Conservation (phyloP, 2,329 filamentous ascomycete genomes). For the Xylaria sp. region DNA sequence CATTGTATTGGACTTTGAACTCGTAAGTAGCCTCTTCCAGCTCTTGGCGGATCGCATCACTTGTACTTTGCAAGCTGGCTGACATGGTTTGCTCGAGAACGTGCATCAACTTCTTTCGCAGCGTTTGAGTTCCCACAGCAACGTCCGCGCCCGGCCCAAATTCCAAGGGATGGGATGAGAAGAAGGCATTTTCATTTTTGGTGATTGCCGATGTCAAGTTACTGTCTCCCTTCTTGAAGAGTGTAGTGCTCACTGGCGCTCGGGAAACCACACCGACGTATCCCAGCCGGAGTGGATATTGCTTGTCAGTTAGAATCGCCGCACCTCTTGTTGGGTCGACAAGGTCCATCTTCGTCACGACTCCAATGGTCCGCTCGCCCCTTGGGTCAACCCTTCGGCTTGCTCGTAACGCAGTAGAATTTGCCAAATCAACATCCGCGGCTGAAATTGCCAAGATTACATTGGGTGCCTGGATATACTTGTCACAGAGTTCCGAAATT, state of each 20-base stretch:
- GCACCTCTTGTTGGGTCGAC: conserved; percentile 85
- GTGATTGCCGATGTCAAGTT: conserved; percentile 85
- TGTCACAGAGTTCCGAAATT: conserved; percentile 95
- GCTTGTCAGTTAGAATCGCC: conserved; percentile 83
- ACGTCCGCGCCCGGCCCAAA: conserved; percentile 80
- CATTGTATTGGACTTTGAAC: conserved; percentile 99
- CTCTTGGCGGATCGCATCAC: conserved; percentile 92
- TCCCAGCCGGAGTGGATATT: conserved; percentile 93
- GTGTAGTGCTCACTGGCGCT: conserved; percentile 73
- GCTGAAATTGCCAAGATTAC: conserved; percentile 97
- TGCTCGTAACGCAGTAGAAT: conserved; percentile 90
- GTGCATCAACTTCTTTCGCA: conserved; percentile 96
- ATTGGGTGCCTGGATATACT: conserved; percentile 96
- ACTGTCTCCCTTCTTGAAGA: conserved; percentile 85
- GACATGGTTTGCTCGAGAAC: conserved; percentile 98
- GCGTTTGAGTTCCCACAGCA: conserved; percentile 82
- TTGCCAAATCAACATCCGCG: conserved; percentile 95
- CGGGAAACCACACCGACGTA: conserved; percentile 96
- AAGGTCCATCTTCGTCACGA: conserved; percentile 99
- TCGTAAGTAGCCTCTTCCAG: conserved; percentile 97
- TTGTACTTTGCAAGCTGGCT: conserved; percentile 85
- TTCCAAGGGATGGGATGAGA: conserved; percentile 82
- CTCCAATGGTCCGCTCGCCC: conserved; percentile 95
- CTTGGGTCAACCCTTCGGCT: conserved; percentile 92
- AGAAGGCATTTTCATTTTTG: conserved; percentile 89